phyloP scores from a whole-genome alignment of 176 grass and related monocot genomes.

The Puya raimondii region DNA sequence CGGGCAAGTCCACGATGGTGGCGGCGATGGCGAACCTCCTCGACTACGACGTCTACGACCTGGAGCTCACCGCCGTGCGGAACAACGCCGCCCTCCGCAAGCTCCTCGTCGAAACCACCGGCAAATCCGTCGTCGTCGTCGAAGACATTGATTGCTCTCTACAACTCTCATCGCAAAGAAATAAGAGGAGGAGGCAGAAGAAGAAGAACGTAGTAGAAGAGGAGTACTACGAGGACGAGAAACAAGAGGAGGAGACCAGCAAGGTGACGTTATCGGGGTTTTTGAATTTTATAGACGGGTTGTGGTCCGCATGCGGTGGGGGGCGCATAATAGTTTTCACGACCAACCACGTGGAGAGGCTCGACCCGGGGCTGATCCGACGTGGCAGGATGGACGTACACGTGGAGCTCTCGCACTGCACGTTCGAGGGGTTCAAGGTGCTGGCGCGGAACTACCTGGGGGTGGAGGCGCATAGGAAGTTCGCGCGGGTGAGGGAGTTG shows the following conservation, averaged over 20 bases:
- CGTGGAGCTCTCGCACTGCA: constrained; percentile 6
- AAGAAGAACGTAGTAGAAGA: neutral
- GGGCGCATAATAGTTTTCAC: constrained; percentile 16
- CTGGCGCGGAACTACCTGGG: constrained; percentile 21
- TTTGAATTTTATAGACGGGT: constrained; percentile 16
- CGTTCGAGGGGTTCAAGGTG: constrained; percentile 12
- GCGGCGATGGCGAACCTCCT: constrained; percentile 18
- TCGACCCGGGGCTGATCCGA: constrained; percentile 12
- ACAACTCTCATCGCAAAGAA: neutral
- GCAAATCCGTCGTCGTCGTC: constrained; percentile 14
- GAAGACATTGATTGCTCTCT: constrained; percentile 11
- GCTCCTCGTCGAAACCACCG: constrained; percentile 13
- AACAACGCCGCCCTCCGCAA: constrained; percentile 8
- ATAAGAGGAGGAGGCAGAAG: neutral
- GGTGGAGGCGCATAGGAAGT: neutral
- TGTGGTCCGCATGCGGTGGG: constrained; percentile 17
- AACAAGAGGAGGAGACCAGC: neutral
- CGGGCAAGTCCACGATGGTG: constrained; percentile 23
- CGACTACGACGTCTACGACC: constrained; percentile 1
- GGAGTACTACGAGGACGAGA: too few relatives aligned
- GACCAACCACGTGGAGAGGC: constrained; percentile 7
- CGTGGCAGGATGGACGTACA: constrained; percentile 19
- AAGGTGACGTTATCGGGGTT: constrained; percentile 11
- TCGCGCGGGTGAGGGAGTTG: neutral
- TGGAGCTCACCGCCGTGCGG: neutral